A percentile compares a stretch with the other conserved stretches of the same genome.
phyloP scores from a whole-genome alignment of 495 filamentous ascomycete species.

The Aspergillus mulundensis region DNA sequence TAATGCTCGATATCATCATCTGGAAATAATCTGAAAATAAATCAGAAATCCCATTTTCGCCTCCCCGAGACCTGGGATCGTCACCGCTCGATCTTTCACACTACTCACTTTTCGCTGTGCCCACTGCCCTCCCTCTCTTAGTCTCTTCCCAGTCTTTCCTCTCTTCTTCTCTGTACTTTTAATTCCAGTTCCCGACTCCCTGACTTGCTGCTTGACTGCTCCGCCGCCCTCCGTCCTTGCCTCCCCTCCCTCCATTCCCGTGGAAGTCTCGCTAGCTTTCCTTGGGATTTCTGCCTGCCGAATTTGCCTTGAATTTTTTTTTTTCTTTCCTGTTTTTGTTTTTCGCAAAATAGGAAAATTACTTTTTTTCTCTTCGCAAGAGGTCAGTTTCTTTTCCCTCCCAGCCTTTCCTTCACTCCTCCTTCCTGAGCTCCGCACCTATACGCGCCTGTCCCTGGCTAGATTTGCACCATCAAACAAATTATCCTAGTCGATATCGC shows the following conservation, averaged over 20 bases:
- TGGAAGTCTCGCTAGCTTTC: conserved; percentile 17
- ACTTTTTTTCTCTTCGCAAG: conserved; percentile 17
- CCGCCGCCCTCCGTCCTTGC: conserved; percentile 28
- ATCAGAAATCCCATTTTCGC: conserved; percentile 21
- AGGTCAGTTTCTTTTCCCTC: conserved; percentile 20
- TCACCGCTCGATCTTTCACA: conserved; percentile 24
- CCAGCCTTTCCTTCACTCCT: conserved; percentile 19
- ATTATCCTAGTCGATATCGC: conserved; percentile 24
- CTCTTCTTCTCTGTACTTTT: conserved; percentile 15
- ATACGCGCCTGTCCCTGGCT: conserved; percentile 25
- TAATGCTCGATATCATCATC: conserved; percentile 8
- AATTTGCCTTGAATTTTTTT: conserved; percentile 20
- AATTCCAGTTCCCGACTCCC: conserved; percentile 8
- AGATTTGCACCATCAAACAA: conserved; percentile 20
- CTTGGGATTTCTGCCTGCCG: conserved; percentile 19
- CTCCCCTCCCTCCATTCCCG: conserved; percentile 29
- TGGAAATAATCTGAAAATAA: conserved; percentile 2
- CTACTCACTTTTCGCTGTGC: conserved; percentile 10
- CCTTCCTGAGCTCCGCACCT: conserved; percentile 30
- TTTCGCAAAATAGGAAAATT: conserved; percentile 6
- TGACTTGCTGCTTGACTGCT: conserved; percentile 24
- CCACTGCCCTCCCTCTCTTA: conserved; percentile 12
- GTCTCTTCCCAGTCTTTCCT: conserved; percentile 13
- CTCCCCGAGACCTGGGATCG: conserved; percentile 37
- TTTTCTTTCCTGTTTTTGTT: conserved; percentile 22